Percentiles rank a stretch among this genome's conserved stretches.
These are phyloP conservation scores for Teunomyces pallodes DNA, from an alignment of 805 yeast species.

Conservation along the genomic window DNA sequence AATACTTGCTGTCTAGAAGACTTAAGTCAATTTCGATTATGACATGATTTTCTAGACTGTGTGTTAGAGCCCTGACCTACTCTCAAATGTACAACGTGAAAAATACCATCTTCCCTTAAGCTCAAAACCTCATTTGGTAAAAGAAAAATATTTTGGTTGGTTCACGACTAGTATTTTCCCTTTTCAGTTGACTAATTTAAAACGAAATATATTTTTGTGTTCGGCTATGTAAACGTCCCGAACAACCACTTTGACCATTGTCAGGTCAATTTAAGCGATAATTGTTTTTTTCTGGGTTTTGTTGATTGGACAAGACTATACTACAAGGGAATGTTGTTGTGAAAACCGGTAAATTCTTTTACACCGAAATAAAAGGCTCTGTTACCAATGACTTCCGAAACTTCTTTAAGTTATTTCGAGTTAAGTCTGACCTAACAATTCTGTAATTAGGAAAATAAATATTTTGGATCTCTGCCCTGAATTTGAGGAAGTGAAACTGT, in stretches of 20 bases:
- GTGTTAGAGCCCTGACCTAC: not conserved
- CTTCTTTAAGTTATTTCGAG: not conserved
- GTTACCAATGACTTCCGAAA: not conserved
- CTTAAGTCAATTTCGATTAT: not conserved
- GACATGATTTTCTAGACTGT: not conserved
- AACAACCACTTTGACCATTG: not conserved
- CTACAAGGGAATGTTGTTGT: not conserved
- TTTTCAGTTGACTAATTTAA: not conserved
- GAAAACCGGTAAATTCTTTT: not conserved
- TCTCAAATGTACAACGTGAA: not conserved
- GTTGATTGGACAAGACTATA: no score
- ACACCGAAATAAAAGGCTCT: not conserved
- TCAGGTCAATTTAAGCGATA: not conserved
- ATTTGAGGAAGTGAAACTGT: not conserved
- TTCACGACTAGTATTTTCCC: not conserved
- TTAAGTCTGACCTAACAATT: not conserved
- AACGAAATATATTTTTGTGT: not conserved
- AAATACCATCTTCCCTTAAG: not conserved
- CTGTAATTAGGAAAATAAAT: conserved; percentile 3
- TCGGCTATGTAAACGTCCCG: not conserved
- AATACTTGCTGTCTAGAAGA: not conserved
- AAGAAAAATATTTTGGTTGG: not conserved
- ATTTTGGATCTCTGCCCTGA: not conserved
- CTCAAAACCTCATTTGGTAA: not conserved
- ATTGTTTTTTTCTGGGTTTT: not conserved